Evolutionary conservation across 2,329 filamentous ascomycete species (phyloP), one percentile per base, ranked within the genome.

Genomic region (Teratosphaeria zuluensis): DNA sequence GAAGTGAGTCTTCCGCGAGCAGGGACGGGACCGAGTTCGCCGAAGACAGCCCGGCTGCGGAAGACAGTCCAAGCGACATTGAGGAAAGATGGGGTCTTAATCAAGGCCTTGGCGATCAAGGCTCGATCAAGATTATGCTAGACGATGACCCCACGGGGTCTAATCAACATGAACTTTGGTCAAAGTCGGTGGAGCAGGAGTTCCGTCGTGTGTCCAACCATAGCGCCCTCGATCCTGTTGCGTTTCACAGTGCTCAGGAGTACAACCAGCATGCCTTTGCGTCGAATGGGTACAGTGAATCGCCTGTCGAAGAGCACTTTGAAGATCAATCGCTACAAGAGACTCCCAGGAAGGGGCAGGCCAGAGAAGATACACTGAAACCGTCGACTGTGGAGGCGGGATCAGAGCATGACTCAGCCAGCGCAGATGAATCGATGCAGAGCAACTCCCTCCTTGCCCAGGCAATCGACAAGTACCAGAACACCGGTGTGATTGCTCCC

Each of bases 51-150:
- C 63, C 61, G 32, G 65, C 66, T 42, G 64, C 59, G 16, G 61
- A 62, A 32, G 65, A 63, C 46, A 66, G 63, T 60, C 59, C 62
- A 53, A 65, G 62, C 54, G 66, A 68, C 48, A 57, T 63, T 19
- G 67, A 62, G 55, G 63, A 66, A 51, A 57, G 57, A 58, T 69
- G 68, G 68, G 62, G 60, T 12, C 64, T 66, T 52, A 62, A 58
- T 11, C 62, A 60, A 24, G 58, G 61, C 55, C 35, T 60, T 32
- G 56, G 58, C 31, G 66, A 70, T 61, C 64, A 70, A 61, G 70
- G 69, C 51, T 72, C 70, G 7, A 70, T 73, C 42, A 65, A 62
- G 51, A 73, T 73, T 56, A 72, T 72, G 69, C 64, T 72, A 31
- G 70, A 71, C 35, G 63, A 69, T 51, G 68, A 68, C 24, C 62